A percentile compares a stretch with the other conserved stretches of the same genome.
Conservation (phyloP, 805 yeast species). For the Jamesozyma spencerorum region DNA sequence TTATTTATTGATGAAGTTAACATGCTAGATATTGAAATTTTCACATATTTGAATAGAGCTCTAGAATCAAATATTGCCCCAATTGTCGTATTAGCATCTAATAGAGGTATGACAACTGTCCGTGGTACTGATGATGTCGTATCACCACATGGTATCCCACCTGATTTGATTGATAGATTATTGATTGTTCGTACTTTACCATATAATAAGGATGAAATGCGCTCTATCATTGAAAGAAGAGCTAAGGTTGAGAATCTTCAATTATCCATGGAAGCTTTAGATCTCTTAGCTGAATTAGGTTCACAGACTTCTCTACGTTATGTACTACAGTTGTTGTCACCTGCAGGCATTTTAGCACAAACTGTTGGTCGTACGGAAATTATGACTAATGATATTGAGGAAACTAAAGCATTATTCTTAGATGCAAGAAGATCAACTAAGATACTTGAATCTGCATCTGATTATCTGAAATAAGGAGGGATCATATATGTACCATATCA, state of each 20-base stretch:
- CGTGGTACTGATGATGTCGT: slow-evolving; percentile 80
- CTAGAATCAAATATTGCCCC: slow-evolving; percentile 89
- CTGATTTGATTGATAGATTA: slow-evolving; percentile 85
- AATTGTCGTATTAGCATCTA: slow-evolving; percentile 89
- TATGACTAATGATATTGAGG: slow-evolving; percentile 63
- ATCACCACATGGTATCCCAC: slow-evolving; percentile 95
- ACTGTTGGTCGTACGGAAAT: slow-evolving; percentile 65
- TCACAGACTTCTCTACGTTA: slow-evolving; percentile 76
- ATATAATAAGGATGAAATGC: slow-evolving; percentile 76
- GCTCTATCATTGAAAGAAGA: slow-evolving; percentile 72
- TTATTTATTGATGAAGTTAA: slow-evolving; percentile 96
- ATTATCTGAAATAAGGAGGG: slow-evolving; percentile 25
- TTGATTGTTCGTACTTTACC: slow-evolving; percentile 87
- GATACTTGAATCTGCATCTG: slow-evolving; percentile 39
- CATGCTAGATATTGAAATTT: slow-evolving; percentile 95
- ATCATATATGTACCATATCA: background rate
- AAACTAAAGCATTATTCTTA: slow-evolving; percentile 71
- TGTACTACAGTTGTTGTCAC: slow-evolving; percentile 83
- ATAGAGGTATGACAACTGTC: slow-evolving; percentile 85
- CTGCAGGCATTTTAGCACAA: slow-evolving; percentile 75
- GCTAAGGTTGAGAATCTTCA: slow-evolving; percentile 68
- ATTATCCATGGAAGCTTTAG: slow-evolving; percentile 60
- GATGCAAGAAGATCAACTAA: slow-evolving; percentile 77
- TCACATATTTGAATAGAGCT: slow-evolving; percentile 89
- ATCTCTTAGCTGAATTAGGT: slow-evolving; percentile 65